Base-by-base conservation (phyloP, 768 basidiomycete species). In the Pulveroboletus frians region DNA sequence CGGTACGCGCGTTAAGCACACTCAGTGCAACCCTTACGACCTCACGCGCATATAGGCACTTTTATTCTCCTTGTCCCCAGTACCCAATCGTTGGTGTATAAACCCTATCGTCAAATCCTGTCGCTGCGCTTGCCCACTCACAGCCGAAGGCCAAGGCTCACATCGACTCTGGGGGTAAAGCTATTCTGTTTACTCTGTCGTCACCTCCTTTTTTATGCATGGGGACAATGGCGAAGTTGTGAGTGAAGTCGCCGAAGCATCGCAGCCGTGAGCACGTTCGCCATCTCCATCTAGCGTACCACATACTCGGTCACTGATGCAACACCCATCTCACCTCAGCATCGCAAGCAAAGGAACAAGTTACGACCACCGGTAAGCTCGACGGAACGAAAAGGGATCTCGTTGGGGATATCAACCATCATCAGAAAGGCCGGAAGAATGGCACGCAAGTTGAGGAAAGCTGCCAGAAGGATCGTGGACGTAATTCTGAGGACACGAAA, bases 51-150 rank as follows among this genome's bases (percentile, higher is more conserved):
- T 51, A 42, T 7, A 61, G 81, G 84, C 76, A 1, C 77, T 88
- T 4, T 71, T 90, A 5, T 75, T 90, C 23, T 82, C 85, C 0
- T 88, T 87, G 0, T 74, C 76, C 15, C 69, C 74, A 2, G 91
- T 63, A 91, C 85, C 2, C 87, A 91, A 63, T 61, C 69, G 5
- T 74, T 80, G 42, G 78, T 83, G 0, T 68, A 73, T 43, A 83
- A 81, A 59, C 72, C 80, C 31, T 14, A 14, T 88, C 13, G 70
- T 70, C 20, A 83, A 80, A 54, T 81, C 77, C 21, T 80, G 80
- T 55, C 74, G 75, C n/a, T 77, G 89, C 3, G 86, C 90, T 26
- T 39, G 47, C 26, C 15, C 41, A 37, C 9, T 20, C n/a, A 34
- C 39, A 15, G 42, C 34, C 35, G 32, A 46, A 43, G 45, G 23